Evolutionary conservation across 768 basidiomycete species (phyloP).

Genomic region (Lactarius indigo): DNA sequence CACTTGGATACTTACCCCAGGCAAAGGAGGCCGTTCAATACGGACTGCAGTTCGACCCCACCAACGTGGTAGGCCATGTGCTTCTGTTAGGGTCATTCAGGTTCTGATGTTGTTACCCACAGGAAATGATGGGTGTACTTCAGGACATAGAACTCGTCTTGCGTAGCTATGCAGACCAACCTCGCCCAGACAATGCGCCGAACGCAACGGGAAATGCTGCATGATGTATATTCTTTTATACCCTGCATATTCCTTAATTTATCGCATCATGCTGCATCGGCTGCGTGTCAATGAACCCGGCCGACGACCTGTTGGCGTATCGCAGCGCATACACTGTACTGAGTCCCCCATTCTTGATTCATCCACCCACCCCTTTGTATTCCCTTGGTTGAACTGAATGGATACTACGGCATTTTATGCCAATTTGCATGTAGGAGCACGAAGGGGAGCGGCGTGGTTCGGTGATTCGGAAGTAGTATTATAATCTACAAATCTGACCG

Average conservation of each 20-base stretch:
- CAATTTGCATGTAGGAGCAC: not conserved
- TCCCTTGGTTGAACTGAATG: not conserved
- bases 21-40: constrained; percentile 79
- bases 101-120: constrained; percentile 1
- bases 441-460: not conserved
- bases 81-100: not conserved
- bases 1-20: constrained; percentile 62
- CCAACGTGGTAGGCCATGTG: constrained; percentile 45
- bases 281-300: not conserved
- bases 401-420: too few relatives aligned
- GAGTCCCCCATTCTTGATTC: not conserved
- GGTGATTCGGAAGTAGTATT: not conserved
- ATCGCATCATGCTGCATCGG: not conserved
- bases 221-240: constrained; percentile 8
- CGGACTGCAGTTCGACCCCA: constrained; percentile 82
- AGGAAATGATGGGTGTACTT: constrained; percentile 26
- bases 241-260: not conserved
- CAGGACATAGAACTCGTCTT: constrained; percentile 21
- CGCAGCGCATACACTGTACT: not conserved
- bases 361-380: not conserved
- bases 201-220: constrained; percentile 2
- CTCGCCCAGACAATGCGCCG: not conserved
- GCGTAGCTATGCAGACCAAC: constrained; percentile 17
- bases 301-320: not conserved
- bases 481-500: not conserved